These are phyloP conservation scores for Fusarium paranaense DNA, from an alignment of 2,329 filamentous ascomycete genomes.

Conservation along the genomic window DNA sequence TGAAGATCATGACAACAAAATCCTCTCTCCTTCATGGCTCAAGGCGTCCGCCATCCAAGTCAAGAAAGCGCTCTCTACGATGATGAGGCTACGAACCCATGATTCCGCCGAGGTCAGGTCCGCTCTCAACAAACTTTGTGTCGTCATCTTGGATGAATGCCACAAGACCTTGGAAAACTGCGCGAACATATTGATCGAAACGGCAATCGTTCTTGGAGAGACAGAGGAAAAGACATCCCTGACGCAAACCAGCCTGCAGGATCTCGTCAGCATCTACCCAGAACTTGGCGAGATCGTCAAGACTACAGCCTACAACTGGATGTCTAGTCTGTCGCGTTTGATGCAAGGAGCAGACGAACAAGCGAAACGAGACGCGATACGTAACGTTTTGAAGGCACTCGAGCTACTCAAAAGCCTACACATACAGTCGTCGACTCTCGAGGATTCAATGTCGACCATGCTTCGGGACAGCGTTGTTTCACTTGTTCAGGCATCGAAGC, in stretches of 20 bases:
- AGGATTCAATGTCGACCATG: slow-evolving; percentile 74
- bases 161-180: slow-evolving; percentile 77
- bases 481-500: slow-evolving; percentile 45
- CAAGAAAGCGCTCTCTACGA: slow-evolving; percentile 81
- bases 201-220: slow-evolving; percentile 76
- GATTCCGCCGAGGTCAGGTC: slow-evolving; percentile 75
- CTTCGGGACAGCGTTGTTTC: slow-evolving; percentile 80
- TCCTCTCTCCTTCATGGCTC: slow-evolving; percentile 73
- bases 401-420: slow-evolving; percentile 72
- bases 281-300: slow-evolving; percentile 74
- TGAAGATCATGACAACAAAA: slow-evolving; percentile 46
- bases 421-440: slow-evolving; percentile 73
- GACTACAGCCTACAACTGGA: slow-evolving; percentile 81
- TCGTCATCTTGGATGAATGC: slow-evolving; percentile 83
- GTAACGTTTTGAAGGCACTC: slow-evolving; percentile 81
- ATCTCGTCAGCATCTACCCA: slow-evolving; percentile 72
- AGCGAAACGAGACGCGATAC: slow-evolving; percentile 77
- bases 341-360: slow-evolving; percentile 88
- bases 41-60: slow-evolving; percentile 84
- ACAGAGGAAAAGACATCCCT: slow-evolving; percentile 55
- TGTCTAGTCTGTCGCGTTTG: slow-evolving; percentile 80
- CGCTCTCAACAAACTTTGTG: slow-evolving; percentile 77
- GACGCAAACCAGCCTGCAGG: slow-evolving; percentile 64
- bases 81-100: slow-evolving; percentile 80
- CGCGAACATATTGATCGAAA: slow-evolving; percentile 80